These are phyloP conservation scores for Gloeophyllum trabeum DNA, from an alignment of 768 basidiomycete genomes.

Conservation along the genomic window DNA sequence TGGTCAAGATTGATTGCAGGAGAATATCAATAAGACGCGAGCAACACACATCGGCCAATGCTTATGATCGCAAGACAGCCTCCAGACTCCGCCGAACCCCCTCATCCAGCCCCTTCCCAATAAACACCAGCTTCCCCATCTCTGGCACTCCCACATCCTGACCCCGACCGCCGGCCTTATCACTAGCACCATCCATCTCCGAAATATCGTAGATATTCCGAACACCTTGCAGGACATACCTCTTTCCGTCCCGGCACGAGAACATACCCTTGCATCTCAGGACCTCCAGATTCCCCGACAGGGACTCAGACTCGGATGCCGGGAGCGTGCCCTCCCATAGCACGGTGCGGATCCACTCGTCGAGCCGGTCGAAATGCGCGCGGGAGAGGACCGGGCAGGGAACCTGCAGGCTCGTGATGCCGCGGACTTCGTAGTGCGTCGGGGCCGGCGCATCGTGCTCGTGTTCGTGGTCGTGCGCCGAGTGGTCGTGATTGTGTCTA, in stretches of 20 bases:
- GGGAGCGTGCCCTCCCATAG: constrained; percentile 71
- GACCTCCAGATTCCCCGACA: constrained; percentile 33
- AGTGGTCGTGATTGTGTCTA: constrained; percentile 18
- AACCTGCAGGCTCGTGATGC: constrained; percentile 77
- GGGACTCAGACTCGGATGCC: constrained; percentile 9
- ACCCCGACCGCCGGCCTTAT: constrained; percentile 11
- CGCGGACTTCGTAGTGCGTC: constrained; percentile 60
- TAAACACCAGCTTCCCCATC: constrained; percentile 75
- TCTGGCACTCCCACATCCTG: constrained; percentile 39
- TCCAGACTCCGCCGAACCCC: constrained; percentile 43
- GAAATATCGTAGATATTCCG: constrained; percentile 79
- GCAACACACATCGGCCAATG: not conserved
- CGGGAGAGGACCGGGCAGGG: constrained; percentile 46
- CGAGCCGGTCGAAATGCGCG: constrained; percentile 40
- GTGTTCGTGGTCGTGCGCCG: constrained; percentile 22
- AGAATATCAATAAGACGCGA: too few relatives aligned
- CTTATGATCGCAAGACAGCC: constrained; percentile 5
- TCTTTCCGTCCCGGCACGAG: constrained; percentile 34
- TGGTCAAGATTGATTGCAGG: too few relatives aligned
- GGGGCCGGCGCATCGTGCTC: constrained; percentile 11
- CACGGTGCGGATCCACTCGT: constrained; percentile 70
- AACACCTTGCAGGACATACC: constrained; percentile 84
- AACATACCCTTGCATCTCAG: constrained; percentile 88
- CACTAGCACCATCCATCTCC: constrained; percentile 23
- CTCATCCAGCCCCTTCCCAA: constrained; percentile 68